Evolutionary conservation across 2,329 filamentous ascomycete genomes (phyloP).

Genomic region (Monilinia polystroma): DNA sequence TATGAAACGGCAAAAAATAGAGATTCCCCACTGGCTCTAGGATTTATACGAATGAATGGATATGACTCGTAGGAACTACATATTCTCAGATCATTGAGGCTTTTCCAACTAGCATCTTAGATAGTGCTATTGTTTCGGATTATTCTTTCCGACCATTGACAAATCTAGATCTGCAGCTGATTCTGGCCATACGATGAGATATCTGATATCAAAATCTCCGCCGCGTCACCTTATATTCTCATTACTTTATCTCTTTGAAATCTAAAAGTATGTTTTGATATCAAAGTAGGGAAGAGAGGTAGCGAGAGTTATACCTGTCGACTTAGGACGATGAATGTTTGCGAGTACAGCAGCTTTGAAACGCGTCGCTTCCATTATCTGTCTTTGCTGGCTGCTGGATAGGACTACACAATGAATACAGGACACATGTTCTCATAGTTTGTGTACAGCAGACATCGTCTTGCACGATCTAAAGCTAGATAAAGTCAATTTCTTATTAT

Average conservation of each 20-base stretch:
- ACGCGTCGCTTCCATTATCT: not conserved
- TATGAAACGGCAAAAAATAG: conserved; percentile 3
- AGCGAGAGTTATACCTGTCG: not conserved
- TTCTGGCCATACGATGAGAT: not conserved
- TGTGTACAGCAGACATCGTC: not conserved
- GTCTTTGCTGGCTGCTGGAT: not conserved
- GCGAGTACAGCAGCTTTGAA: conserved; percentile 4
- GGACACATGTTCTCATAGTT: not conserved
- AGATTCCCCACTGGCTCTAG: not conserved
- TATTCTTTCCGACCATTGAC: not conserved
- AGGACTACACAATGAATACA: not conserved
- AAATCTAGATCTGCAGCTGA: not conserved
- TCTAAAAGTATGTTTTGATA: not conserved
- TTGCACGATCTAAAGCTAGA: not conserved
- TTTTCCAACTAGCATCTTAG: not conserved
- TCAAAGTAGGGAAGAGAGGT: not conserved
- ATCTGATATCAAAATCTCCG: not conserved
- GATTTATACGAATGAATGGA: not conserved
- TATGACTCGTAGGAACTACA: not conserved
- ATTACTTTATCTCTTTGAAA: not conserved
- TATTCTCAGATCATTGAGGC: not conserved
- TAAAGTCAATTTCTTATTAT: not conserved
- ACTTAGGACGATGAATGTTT: not conserved
- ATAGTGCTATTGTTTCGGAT: not conserved
- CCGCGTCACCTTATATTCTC: not conserved